Percentiles rank a stretch among this genome's conserved stretches.
phyloP scores from a whole-genome alignment of 2,329 filamentous ascomycete species.

The Aspergillus bombycis region DNA sequence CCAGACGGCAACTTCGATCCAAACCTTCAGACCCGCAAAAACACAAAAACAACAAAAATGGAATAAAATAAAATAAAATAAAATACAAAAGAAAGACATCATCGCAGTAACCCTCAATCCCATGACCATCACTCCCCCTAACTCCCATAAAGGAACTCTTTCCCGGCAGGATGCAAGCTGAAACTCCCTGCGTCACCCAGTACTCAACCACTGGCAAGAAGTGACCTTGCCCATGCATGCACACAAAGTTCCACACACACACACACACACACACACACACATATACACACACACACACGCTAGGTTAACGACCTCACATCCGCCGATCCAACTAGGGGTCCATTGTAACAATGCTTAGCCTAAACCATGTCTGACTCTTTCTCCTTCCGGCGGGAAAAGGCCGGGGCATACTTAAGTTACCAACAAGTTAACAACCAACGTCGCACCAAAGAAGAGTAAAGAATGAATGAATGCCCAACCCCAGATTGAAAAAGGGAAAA shows the following conservation, averaged over 20 bases:
- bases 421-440: not conserved
- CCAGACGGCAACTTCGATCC: not conserved
- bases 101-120: not conserved
- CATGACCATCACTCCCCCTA: not conserved
- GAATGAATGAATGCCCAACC: not conserved
- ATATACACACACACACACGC: not conserved
- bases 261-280: too few species aligned
- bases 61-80: not conserved
- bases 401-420: too few species aligned
- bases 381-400: too few species aligned
- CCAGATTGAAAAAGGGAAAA: not conserved
- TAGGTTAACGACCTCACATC: not conserved
- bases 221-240: not conserved
- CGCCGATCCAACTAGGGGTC: too few species aligned
- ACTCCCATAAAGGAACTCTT: not conserved
- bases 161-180: not conserved
- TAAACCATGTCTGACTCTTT: not conserved
- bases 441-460: too few species aligned
- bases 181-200: not conserved
- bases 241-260: not conserved
- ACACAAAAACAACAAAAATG: not conserved
- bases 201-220: not conserved
- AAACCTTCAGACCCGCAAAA: not conserved
- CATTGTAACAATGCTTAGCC: not conserved
- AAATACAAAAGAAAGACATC: not conserved